Evolutionary conservation across 2,329 filamentous ascomycete genomes (phyloP), one percentile per base, ranked within the genome.

Genomic region (Pseudohalonectria lignicola): DNA sequence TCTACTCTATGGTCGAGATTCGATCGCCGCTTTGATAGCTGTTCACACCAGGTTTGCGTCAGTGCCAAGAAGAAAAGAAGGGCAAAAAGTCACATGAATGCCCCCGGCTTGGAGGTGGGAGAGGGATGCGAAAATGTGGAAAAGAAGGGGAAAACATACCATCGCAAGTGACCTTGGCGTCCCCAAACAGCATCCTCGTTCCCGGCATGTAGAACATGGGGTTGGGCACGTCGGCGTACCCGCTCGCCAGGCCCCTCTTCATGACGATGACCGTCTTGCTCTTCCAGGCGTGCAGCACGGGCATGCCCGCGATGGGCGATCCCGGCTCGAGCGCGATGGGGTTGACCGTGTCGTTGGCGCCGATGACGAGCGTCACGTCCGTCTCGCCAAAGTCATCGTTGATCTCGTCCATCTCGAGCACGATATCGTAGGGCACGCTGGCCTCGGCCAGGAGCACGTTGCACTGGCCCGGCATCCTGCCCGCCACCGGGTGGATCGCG

Each of bases 391-490:
- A 94, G 51, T 94, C 86, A 45, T 93, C 86, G 57, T 94, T 94
- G 62, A 94, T 93, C 64, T 94, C 87, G 49, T 94, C 87, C 86
- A 94, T 94, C 61, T 94, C 86, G 33, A 93, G 70, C 20, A 94
- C 86, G 40, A 94, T 90, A 49, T 94, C 87, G 51, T 94, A 94
- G 3, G 86, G 86, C 21, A 94, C 87, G 25, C 74, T 81, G 1
- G 87, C 87, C 57, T 94, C 87, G 0, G 87, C 87, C 12, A 94
- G 75, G 3, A 94, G 67, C 4, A 94, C 86, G 52, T 94, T 94
- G 63, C 86, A 94, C 60, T 94, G 87, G 0, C 87, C 87, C 0
- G 87, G 87, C 87, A 94, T 94, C 23, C 87, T 76, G 10, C 87
- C 87, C 0, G 87, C 87, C 20, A 94, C 86, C 0, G 86, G 86